Evolutionary conservation across 2,329 filamentous ascomycete species (phyloP), one percentile per base, ranked within the genome.

Genomic region (Arachnomyces sp.): DNA sequence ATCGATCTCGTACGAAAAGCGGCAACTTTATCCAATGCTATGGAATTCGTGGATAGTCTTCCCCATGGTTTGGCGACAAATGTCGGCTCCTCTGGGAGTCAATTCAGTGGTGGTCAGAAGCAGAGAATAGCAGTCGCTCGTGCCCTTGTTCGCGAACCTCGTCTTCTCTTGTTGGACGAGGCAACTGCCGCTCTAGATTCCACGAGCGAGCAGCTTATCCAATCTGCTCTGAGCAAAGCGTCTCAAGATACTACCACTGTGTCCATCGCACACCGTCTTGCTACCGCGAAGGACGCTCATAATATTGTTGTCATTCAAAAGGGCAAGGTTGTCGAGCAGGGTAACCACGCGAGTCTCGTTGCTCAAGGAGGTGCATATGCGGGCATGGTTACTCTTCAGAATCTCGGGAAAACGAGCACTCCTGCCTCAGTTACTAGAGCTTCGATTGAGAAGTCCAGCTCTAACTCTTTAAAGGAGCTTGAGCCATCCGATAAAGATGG

Each of bases 111-210:
- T 1, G 88, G 88, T 0, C 87, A 94, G 58, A 77, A 93, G 61
- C 89, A 95, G 62, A 82, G 89, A 47, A 90, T 94, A 53, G 85
- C 88, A 4, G 89, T 94, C 57, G 86, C 88, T 2, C 73, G 85
- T 49, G 87, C 87, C 13, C 76, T 94, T 39, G 83, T 94, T 17
- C 87, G 82, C 7, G 82, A 93, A 52, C 88, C 88, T 0, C 86
- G 84, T 64, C 71, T 94, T 54, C 72, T 95, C 3, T 53, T 64
- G 12, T 47, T 64, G 3, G 60, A 64, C 36, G 60, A 64, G 43
- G 60, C 60, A 2, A 63, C 60, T 0, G 57, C 60, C 4, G 53
- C 60, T 6, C 47, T 64, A 20, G 60, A 63, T 43, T 61, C 61
- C 7, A 53, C 50, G 1, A 60, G 54, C 28, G 60, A 64, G 42